Evolutionary conservation across 495 filamentous ascomycete species (phyloP), one percentile per base, ranked within the genome.

Genomic region (Rhypophila decipiens): DNA sequence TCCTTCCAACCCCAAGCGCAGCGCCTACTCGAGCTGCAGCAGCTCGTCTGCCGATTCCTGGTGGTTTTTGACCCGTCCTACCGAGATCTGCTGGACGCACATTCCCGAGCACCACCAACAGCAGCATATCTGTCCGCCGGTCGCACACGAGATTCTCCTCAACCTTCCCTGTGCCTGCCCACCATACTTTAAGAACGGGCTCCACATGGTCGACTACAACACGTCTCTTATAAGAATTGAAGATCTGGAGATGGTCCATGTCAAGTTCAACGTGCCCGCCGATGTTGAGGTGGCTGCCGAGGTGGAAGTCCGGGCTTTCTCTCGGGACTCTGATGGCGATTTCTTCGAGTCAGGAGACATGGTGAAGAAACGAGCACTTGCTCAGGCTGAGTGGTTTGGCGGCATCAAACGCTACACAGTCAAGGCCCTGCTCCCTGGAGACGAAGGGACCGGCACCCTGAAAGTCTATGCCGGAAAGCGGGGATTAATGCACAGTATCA

Each of bases 231-330:
- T 83, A 38, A 81, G 85, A 7, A 80, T 96, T 43, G 94, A 97
- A 53, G 87, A 90, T 39, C 76, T 97, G 34, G 94, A 99, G 58
- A 83, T 95, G 64, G 80, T 90, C 34, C 94, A 97, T 46, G 70
- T 99, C 54, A 85, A 90, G 51, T 78, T 97, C 56, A 75, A 79
- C 24, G 91, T 93, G 0, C 94, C 94, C 4, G 63, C 83, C 5
- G 93, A 96, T 64, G 81, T 96, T 22, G 93, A 99, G 64, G 87
- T 89, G 41, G 84, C 88, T 3, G 94, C 93, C n/a, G 90, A 91
- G 64, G 85, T 96, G 1, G 90, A 96, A 69, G 83, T 87, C 0
- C 79, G 83, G 15, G 81, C 80, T 2, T 95, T 86, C 59, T 79
- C 84, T 7, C 71, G 82, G 20, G 93, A 97, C 66, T 75, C 77